Percentiles rank a stretch among this genome's conserved stretches.
These are phyloP conservation scores for Draba incana DNA, from an alignment of 345 rosid species.

Conservation along the genomic window DNA sequence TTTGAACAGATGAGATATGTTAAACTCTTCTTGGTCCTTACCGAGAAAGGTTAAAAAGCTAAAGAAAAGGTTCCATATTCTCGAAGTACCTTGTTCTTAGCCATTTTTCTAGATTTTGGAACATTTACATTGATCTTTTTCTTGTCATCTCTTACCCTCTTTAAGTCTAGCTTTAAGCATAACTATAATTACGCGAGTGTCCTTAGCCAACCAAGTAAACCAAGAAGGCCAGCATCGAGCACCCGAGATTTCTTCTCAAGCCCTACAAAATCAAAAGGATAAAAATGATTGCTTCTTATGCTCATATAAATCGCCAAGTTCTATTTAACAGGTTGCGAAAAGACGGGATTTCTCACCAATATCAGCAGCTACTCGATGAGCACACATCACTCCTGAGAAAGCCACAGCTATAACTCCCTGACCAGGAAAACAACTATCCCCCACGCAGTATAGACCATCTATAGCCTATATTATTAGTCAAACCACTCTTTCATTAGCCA, in stretches of 20 bases:
- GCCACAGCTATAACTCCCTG: conserved; percentile 98
- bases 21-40: too few relatives aligned
- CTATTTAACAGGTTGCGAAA: conserved; percentile 8
- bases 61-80: too few relatives aligned
- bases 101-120: neutral
- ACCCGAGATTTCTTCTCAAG: conserved; percentile 75
- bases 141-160: neutral
- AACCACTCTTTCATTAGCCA: conserved; percentile 28
- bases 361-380: conserved; percentile 97
- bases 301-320: conserved; percentile 7
- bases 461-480: conserved; percentile 69
- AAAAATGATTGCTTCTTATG: neutral
- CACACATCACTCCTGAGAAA: conserved; percentile 95
- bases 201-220: conserved; percentile 77
- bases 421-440: conserved; percentile 99
- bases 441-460: conserved; percentile 85
- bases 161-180: neutral
- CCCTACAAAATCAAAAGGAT: conserved; percentile 42
- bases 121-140: conserved; percentile 6
- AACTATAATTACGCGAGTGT: conserved; percentile 57
- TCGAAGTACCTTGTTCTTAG: conserved; percentile 12
- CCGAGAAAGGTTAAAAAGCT: too few relatives aligned
- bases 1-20: neutral
- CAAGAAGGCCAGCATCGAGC: conserved; percentile 72
- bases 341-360: conserved; percentile 57